Base-by-base conservation (phyloP, 2,329 filamentous ascomycete species). In the Aphanocladium album region DNA sequence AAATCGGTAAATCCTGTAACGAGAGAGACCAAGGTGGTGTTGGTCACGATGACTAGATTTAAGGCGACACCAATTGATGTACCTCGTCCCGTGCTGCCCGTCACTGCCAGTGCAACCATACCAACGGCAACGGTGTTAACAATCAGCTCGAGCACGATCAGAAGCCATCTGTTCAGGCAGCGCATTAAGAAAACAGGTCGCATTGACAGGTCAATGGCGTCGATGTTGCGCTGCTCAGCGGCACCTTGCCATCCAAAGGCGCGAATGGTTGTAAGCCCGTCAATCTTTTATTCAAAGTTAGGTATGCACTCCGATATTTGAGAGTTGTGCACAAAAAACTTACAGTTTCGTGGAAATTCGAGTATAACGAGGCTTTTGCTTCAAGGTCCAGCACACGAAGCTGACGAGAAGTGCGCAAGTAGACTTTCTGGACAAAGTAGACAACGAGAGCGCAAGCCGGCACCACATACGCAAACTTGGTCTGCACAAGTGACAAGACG, bases 381-480 rank as follows among this genome's bases (percentile, higher is more conserved):
- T 85, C 81, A 1, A 86, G 72, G 53, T 85, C 83, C 30, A 85
- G 67, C 14, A 81, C 75, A 41, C 82, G 79, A 2, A 86, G 70
- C 64, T 85, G 83, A 0, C 83, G 77, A 0, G 83, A 84, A 0
- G 83, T 85, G 6, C 78, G 75, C 1, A 86, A 73, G 25, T 69
- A 70, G 23, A 67, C 49, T 8, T 63, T 64, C 45, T 71, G 69
- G 3, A 72, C 47, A n/a, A 67, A 45, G 43, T 68, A 71, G 3
- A 69, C 62, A 9, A 62, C 61, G 23, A 65, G 17, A 1, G 64
- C 16, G 7, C 62, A 65, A 7, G 77, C 55, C 0, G 83, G 82
- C 14, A 84, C 71, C 0, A 73, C 73, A 1, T 79, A 66, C 0
- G 73, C 72, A 0, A 82, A 72, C 47, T 75, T 75, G 51, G 73